Percentiles rank a stretch among this genome's conserved stretches.
Conservation (phyloP, 768 basidiomycete genomes). For the Lenzites betulinus region DNA sequence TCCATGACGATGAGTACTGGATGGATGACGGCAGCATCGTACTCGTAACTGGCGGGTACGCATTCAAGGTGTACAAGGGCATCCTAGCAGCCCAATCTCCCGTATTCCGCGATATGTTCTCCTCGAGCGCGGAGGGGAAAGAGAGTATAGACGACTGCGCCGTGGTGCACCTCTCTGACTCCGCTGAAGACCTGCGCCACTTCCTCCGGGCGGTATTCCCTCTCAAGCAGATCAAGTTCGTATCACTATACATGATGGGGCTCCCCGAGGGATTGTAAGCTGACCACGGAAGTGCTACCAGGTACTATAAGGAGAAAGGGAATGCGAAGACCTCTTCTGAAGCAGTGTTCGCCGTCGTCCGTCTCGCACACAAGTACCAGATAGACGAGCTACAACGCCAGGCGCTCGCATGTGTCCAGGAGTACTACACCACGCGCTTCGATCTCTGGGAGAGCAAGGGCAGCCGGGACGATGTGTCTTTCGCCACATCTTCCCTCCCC, state of each 20-base stretch:
- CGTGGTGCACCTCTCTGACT: neutral
- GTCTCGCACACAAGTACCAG: slow-evolving; percentile 4
- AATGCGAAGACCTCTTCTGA: neutral
- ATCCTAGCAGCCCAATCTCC: slow-evolving; percentile 9
- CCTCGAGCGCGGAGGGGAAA: neutral
- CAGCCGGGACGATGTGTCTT: neutral
- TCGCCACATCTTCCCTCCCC: neutral
- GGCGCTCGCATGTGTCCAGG: neutral
- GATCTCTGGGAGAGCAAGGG: neutral
- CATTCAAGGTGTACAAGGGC: slow-evolving; percentile 8
- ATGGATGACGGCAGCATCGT: slow-evolving; percentile 16
- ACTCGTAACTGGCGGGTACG: neutral
- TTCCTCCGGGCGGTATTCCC: neutral
- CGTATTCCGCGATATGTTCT: slow-evolving; percentile 16
- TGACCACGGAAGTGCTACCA: neutral
- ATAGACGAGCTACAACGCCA: neutral
- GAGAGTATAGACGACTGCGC: neutral
- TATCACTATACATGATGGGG: too few relatives aligned
- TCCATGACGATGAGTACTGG: neutral
- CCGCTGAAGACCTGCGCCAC: neutral
- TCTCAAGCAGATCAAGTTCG: neutral
- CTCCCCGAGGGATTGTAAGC: neutral
- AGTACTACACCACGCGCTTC: neutral
- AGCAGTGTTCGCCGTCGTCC: neutral
- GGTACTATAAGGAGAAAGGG: neutral